A percentile compares a stretch with the other conserved stretches of the same genome.
Evolutionary conservation across 305 asterid species (phyloP).

Genomic region (Fraxinus ornus): DNA sequence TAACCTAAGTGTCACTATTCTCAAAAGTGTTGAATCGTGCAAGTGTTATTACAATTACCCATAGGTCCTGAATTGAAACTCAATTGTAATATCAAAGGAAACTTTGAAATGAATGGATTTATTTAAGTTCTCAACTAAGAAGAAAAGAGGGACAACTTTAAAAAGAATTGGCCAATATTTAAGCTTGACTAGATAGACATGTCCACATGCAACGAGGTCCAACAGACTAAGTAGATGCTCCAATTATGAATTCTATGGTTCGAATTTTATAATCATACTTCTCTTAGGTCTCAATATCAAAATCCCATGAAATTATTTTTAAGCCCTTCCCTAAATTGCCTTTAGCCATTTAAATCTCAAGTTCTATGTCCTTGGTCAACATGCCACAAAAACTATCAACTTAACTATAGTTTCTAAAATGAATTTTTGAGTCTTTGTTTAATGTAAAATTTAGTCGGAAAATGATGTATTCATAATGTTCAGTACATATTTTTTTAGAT

Average conservation of each 20-base stretch:
- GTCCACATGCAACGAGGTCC: neutral
- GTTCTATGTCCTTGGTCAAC: neutral
- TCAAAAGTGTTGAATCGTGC: neutral
- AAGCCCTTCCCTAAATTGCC: neutral
- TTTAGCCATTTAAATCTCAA: neutral
- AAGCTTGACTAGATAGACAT: neutral
- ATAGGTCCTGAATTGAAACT: neutral
- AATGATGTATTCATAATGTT: neutral
- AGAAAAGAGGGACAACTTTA: neutral
- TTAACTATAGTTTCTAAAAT: neutral
- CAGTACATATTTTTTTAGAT: neutral
- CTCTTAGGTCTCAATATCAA: neutral
- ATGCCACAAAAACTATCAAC: neutral
- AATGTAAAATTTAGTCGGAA: neutral
- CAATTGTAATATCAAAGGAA: neutral
- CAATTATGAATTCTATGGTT: neutral
- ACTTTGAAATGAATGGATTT: neutral
- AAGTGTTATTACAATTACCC: neutral
- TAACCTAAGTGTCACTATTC: neutral
- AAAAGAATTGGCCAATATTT: neutral
- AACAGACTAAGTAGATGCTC: neutral
- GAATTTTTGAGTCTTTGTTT: neutral
- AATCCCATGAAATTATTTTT: too few relatives aligned
- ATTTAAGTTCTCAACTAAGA: neutral
- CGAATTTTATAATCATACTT: neutral